Evolutionary conservation across 2,329 filamentous ascomycete genomes (phyloP), one percentile per base, ranked within the genome.

Genomic region (Penicillium nordicum): DNA sequence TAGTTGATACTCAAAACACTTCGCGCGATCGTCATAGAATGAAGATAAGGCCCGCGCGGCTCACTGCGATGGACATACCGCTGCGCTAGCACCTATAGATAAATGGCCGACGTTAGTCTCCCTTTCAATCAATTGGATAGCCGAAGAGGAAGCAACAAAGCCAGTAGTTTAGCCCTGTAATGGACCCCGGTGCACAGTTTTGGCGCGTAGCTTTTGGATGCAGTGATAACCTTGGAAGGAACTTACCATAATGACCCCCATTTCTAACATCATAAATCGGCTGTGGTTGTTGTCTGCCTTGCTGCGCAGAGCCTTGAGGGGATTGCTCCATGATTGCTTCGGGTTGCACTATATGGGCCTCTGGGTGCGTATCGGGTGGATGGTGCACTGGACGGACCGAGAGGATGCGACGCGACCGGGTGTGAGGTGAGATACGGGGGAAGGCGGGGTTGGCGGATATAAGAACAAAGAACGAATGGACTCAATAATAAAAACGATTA

Each of bases 211-310:
- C 14, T 46, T 46, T 48, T 48, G 36, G 21, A 49, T 49, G 48
- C 45, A 48, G 47, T 32, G 23, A 43, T 23, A 18, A 40, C 9
- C 21, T 55, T 41, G 44, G 27, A 11, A 29, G 44, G 27, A 11
- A 29, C n/a, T 82, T 76, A 90, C 88, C 88, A 78, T 91, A 92
- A 74, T 92, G 89, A 51, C 89, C 89, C 59, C 88, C 88, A 70
- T 88, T 85, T 65, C 79, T 82, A 49, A 84, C 84, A 74, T 92
- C 88, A 73, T 92, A 92, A n/a, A 84, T 81, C 16, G 85, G 85
- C 67, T 83, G 80, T 62, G 82, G 83, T 67, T 86, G 84, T 62
- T 82, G 79, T 63, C 84, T 82, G 67, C 78, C 80, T 69, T 82
- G 80, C 69, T 87, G 84, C 68, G 82, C 77, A 57, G 83, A 74